Evolutionary conservation across 2,329 filamentous ascomycete species (phyloP), one percentile per base, ranked within the genome.

Genomic region (Arthrobotrys pseudoclavata): DNA sequence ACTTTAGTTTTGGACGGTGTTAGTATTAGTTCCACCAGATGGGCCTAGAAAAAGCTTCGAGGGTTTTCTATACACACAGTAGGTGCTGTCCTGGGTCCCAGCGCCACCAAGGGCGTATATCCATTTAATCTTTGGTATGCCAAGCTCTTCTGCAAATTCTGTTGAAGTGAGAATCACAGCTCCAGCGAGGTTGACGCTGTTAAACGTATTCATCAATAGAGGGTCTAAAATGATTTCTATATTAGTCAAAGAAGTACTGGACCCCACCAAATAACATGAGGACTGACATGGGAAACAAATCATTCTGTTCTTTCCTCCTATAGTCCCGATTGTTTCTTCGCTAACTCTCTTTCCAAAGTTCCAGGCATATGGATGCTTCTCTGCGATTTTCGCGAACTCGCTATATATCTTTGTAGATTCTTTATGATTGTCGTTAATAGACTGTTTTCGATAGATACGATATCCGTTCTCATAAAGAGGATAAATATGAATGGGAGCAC

Each of bases 151-250:
- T 0, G 90, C 90, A 80, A 86, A 84, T 0, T 87, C 85, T 0
- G 85, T 85, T 0, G 88, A 88, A 0, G 90, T 91, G 3, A 92
- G 74, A 15, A 92, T 84, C 70, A 87, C 86, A 6, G 89, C 88
- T 0, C 86, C 88, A 1, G 89, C 87, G 13, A 91, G 83, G 76
- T 92, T 91, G 40, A 92, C 87, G 1, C 86, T 90, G 79, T 91
- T 92, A 83, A 91, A 91, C 0, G 90, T 90, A 80, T 92, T 92
- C 90, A 91, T 91, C 9, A 91, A 83, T 0, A 92, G 83, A 0
- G 89, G 89, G 83, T 91, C 89, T 91, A 57, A 1, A 0, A 52
- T 64, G n/a, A 34, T 34, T 34, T 34, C 1, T 76, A 82, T 79
- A 60, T 70, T 37, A 18, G n/a, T 20, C 5, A 7, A 1, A 2